Base-by-base conservation (phyloP, 2,329 filamentous ascomycete species). In the Cladosporium phlei region DNA sequence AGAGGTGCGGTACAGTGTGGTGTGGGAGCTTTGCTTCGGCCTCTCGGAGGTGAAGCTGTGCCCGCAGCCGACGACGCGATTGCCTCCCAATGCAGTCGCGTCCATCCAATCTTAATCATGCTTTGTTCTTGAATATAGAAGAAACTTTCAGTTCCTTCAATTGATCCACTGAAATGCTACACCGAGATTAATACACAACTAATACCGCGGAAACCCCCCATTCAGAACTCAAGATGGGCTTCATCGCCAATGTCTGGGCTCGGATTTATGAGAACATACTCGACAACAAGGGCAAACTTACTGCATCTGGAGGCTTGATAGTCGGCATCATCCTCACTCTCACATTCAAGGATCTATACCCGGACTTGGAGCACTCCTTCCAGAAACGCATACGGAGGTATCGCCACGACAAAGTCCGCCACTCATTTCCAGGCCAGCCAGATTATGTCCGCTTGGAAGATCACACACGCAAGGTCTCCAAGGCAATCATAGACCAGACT, bases 321-420 rank as follows among this genome's bases (percentile, higher is more conserved):
- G 76, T 86, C 8, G 89, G 90, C 33, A 76, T 89, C 44, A 70
- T 88, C 42, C 66, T 90, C 47, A 88, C 88, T 0, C 68, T 93
- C 2, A 83, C 84, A 48, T 82, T 88, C 69, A 89, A 89, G 66
- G 86, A 91, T 62, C 66, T 90, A 28, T 90, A 89, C 58, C 82
- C 85, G 1, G 83, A 88, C 55, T 74, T 89, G 37, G 83, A 88
- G 63, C 68, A 73, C 17, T 76, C 79, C 16, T 86, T 81, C 58
- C 78, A 78, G 58, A 71, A 69, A 48, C 55, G 62, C 28, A 48
- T 60, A 43, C 55, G 57, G 38, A 48, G 52, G 49, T 34, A 56
- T 34, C 52, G 53, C 45, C 49, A 58, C 20, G 53, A 55, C 20
- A 51, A 57, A 32, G 47, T 55, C 9, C 52, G 45, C 11, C 57